These are phyloP conservation scores for Torulaspora gathmanii DNA, from an alignment of 805 yeast genomes.

Conservation along the genomic window DNA sequence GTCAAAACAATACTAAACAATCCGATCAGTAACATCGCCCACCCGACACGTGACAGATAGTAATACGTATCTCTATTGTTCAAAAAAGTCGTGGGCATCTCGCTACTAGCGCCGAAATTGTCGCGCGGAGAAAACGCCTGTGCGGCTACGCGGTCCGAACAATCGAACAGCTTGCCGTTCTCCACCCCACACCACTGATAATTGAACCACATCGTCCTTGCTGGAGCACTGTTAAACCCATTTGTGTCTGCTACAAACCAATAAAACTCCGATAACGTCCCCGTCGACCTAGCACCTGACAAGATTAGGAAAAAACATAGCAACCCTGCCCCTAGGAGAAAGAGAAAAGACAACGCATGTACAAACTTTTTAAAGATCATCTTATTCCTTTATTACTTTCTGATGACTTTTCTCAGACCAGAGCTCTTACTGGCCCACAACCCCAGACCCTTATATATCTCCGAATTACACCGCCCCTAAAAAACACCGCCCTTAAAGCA, in stretches of 20 bases:
- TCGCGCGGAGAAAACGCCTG: slow-evolving; percentile 77
- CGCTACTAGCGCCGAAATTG: slow-evolving; percentile 54
- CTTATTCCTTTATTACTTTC: not conserved
- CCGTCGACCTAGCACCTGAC: slow-evolving; percentile 53
- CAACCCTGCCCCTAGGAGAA: slow-evolving; percentile 45
- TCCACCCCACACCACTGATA: slow-evolving; percentile 55
- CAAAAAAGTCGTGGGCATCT: slow-evolving; percentile 53
- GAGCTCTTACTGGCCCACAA: too few relatives aligned
- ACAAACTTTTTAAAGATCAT: slow-evolving; percentile 31
- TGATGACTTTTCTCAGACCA: not conserved
- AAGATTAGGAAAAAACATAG: slow-evolving; percentile 60
- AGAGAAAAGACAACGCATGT: slow-evolving; percentile 33
- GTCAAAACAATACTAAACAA: slow-evolving; percentile 50
- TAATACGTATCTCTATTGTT: slow-evolving; percentile 49
- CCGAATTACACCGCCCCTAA: slow-evolving; percentile 3
- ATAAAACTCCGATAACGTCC: slow-evolving; percentile 62
- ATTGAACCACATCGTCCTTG: slow-evolving; percentile 70
- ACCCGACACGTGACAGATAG: slow-evolving; percentile 64
- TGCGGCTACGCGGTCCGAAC: slow-evolving; percentile 61
- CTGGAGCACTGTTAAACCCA: slow-evolving; percentile 41
- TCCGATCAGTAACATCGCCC: slow-evolving; percentile 58
- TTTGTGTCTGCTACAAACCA: slow-evolving; percentile 77
- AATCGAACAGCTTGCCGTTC: slow-evolving; percentile 45
- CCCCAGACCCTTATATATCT: slow-evolving; percentile 1
- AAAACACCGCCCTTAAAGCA: slow-evolving; percentile 2